Conservation (phyloP, 2,329 filamentous ascomycete genomes). For the Celoporthe dispersa region DNA sequence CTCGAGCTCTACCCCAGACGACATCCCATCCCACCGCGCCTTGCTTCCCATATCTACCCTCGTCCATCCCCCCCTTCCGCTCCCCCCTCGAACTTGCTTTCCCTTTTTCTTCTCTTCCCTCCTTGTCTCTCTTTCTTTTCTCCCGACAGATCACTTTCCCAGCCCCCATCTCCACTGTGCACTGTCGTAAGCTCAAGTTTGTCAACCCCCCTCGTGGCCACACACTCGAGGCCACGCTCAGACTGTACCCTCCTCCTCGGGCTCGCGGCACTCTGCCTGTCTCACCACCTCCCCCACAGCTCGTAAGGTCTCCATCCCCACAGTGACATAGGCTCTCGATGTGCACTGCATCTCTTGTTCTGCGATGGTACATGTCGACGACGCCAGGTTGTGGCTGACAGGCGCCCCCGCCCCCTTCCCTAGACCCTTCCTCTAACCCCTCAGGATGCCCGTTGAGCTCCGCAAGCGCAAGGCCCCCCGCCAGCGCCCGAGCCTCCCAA, state of each 20-base stretch:
- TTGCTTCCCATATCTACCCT: constrained; percentile 34
- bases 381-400: constrained; percentile 18
- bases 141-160: background rate
- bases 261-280: constrained; percentile 21
- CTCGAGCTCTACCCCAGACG: constrained; percentile 32
- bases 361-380: too few species aligned
- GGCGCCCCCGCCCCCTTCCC: background rate
- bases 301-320: constrained; percentile 21
- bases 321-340: background rate
- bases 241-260: constrained; percentile 22
- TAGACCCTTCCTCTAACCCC: background rate
- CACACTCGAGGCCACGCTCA: constrained; percentile 19
- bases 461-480: constrained; percentile 65
- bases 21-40: constrained; percentile 28
- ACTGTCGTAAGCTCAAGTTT: constrained; percentile 9
- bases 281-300: constrained; percentile 23
- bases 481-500: constrained; percentile 49
- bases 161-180: background rate
- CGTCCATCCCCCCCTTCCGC: constrained; percentile 33
- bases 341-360: background rate
- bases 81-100: constrained; percentile 28
- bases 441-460: constrained; percentile 60
- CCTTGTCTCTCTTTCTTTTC: constrained; percentile 22
- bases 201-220: constrained; percentile 16
- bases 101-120: constrained; percentile 18